Base-by-base conservation (phyloP, 176 grass and related monocot genomes). In the Aegilops sharonensis region DNA sequence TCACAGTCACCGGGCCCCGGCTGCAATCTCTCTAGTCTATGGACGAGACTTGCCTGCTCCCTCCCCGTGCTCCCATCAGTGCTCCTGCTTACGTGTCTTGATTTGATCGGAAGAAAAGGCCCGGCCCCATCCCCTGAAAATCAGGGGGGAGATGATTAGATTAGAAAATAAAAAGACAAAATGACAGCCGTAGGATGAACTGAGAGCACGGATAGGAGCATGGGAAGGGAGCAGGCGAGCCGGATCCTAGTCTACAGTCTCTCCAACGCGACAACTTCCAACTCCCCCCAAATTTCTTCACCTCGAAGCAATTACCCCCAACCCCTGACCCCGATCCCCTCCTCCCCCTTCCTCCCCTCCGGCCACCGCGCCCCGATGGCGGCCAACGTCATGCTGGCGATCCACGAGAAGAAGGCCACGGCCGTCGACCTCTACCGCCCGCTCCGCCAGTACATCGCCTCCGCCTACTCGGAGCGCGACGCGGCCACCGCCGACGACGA, bases 391-490 rank as follows among this genome's bases (percentile, higher is more conserved):
- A 99, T 97, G 97, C 94, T 99, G 20, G 97, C 92, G 23, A 93
- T 99, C 39, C 97, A 99, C 89, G 97, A 99, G 89, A 99, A 99
- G 94, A 99, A 94, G 68, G 85, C 94, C 2, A 24, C 87, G 10
- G 9, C 94, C 8, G 78, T 84, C 17, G 97, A 99, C 71, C 85
- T 99, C 85, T 97, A 99, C 85, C 94, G 94, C 77, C 92, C 94
- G 20, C 94, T 97, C 29, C 94, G 97, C 56, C 90, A 79, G 25
- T 97, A 97, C 89, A 88, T 99, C 94, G 74, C 92, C 72, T 79
- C 89, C 61, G 81, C 68, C 68, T 99, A 94, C 92, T 95, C 94
- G 5, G 97, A 99, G 89, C 90, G 88, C 61, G 97, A 99, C 40
- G 97, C 97, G 14, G 94, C 95, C 20, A 68, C 68, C 71, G 91